These are phyloP conservation scores for Cladosporium austrohemisphaericum DNA, from an alignment of 2,329 filamentous ascomycete genomes.

Conservation along the genomic window DNA sequence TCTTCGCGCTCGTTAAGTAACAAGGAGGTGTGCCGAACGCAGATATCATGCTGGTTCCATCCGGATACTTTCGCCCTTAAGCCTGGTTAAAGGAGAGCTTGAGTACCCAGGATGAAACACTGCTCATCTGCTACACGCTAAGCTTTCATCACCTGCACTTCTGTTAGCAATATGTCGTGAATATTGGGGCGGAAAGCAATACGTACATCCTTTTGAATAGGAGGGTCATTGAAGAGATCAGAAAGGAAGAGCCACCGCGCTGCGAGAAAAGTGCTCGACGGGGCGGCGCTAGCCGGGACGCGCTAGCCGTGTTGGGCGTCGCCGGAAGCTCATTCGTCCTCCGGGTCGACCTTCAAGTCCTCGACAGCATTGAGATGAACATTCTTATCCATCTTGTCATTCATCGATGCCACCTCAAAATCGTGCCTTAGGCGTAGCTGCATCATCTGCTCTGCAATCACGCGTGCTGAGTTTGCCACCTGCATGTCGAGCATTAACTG, in stretches of 20 bases:
- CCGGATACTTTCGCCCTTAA: constrained; percentile 76
- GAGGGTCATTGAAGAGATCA: constrained; percentile 77
- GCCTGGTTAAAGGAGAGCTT: constrained; percentile 83
- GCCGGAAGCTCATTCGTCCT: constrained; percentile 4
- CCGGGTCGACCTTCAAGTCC: no score
- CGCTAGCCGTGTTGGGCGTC: constrained; percentile 14
- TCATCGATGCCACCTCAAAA: background rate
- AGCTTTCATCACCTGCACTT: constrained; percentile 95
- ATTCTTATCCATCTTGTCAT: no score
- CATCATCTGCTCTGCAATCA: background rate
- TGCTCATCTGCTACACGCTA: constrained; percentile 87
- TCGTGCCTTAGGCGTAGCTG: constrained; percentile 6
- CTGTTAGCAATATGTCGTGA: constrained; percentile 23
- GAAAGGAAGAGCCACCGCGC: constrained; percentile 22
- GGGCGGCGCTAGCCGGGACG: constrained; percentile 27
- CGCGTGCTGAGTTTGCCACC: constrained; percentile 6
- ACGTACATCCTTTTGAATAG: constrained; percentile 97
- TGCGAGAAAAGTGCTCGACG: constrained; percentile 25
- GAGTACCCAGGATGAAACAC: constrained; percentile 31
- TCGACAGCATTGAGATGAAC: no score
- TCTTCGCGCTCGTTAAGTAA: constrained; percentile 93
- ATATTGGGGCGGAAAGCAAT: background rate
- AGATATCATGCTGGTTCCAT: constrained; percentile 80
- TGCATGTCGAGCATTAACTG: constrained; percentile 1
- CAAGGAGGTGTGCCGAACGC: constrained; percentile 99